Conservation (phyloP, 2,329 filamentous ascomycete genomes). For the Aspergillus tanneri region DNA sequence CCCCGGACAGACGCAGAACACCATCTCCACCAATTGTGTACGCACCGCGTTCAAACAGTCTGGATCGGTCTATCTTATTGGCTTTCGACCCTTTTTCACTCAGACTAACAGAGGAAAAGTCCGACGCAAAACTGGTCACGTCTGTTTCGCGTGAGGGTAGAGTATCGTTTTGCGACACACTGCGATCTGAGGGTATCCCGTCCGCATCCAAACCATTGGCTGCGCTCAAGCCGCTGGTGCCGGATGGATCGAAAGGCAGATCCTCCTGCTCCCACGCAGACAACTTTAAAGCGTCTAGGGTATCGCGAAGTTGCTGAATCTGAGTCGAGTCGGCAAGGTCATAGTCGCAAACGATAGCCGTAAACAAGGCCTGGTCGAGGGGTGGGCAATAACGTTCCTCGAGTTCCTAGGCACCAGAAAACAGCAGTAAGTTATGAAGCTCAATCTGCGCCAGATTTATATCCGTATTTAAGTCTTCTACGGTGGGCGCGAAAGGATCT, state of each 20-base stretch:
- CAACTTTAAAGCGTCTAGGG: constrained; percentile 65
- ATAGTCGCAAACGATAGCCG: constrained; percentile 73
- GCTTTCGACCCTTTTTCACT: constrained; percentile 18
- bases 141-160: constrained; percentile 51
- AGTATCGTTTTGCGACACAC: constrained; percentile 31
- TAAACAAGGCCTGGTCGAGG: constrained; percentile 74
- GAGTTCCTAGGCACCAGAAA: constrained; percentile 31
- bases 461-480: not conserved
- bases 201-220: constrained; percentile 22
- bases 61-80: constrained; percentile 16
- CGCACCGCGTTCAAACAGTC: constrained; percentile 19
- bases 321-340: constrained; percentile 58
- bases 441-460: not conserved
- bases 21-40: constrained; percentile 33
- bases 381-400: constrained; percentile 71
- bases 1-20: constrained; percentile 28
- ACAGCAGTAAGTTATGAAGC: not conserved
- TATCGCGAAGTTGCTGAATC: constrained; percentile 55
- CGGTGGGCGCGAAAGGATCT: not conserved
- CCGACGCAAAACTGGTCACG: constrained; percentile 50
- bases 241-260: constrained; percentile 72
- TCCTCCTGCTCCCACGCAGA: constrained; percentile 68
- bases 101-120: constrained; percentile 40
- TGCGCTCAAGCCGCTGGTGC: constrained; percentile 54
- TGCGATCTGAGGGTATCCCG: constrained; percentile 27